phyloP scores from a whole-genome alignment of 306 rosid genomes.

The Cicer cuneatum region DNA sequence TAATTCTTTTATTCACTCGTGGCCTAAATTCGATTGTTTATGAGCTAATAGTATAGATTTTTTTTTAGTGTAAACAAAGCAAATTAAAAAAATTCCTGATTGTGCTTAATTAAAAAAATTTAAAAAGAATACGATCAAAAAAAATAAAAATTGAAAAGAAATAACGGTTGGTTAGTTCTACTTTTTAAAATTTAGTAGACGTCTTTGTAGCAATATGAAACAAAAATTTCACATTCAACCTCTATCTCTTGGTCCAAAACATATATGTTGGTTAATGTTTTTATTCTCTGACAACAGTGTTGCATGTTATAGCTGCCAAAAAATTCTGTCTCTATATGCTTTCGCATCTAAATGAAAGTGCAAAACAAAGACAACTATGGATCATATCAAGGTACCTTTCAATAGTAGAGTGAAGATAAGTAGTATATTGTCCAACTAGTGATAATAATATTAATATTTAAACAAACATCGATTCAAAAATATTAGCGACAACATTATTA shows the following conservation, averaged over 20 bases:
- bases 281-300: conserved; percentile 7
- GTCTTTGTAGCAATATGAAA: conserved; percentile 15
- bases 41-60: no score
- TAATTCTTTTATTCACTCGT: no score
- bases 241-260: neutral
- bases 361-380: conserved; percentile 23
- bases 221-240: conserved; percentile 17
- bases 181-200: neutral
- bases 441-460: conserved; percentile 3
- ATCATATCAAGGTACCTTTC: conserved; percentile 25
- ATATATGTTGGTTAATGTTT: conserved; percentile 5
- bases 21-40: no score
- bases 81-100: no score
- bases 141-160: no score
- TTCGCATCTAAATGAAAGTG: conserved; percentile 35
- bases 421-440: conserved; percentile 12
- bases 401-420: conserved; percentile 26
- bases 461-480: conserved; percentile 9
- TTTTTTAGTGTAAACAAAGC: no score
- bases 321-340: conserved; percentile 21
- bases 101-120: no score
- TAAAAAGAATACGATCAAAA: no score
- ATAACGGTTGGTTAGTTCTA: no score
- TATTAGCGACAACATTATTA: neutral
- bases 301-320: conserved; percentile 38